A percentile compares a stretch with the other conserved stretches of the same genome.
Evolutionary conservation across 768 basidiomycete genomes (phyloP).

Genomic region (Astraeus odoratus): DNA sequence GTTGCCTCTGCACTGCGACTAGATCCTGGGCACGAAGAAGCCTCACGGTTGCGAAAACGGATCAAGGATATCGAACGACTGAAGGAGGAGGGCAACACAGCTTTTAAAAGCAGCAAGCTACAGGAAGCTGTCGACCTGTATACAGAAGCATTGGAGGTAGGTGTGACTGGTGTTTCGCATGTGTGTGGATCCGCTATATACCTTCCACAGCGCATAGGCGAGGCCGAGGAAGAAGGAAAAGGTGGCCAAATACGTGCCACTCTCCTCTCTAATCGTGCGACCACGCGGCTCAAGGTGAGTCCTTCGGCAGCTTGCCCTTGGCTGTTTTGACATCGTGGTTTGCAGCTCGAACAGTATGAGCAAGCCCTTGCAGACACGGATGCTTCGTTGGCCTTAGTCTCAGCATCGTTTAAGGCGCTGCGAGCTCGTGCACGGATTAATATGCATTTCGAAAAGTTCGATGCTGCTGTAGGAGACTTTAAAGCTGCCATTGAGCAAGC

Average conservation of each 20-base stretch:
- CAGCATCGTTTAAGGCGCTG: constrained; percentile 75
- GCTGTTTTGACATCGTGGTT: constrained; percentile 6
- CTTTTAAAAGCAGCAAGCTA: constrained; percentile 58
- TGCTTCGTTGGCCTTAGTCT: constrained; percentile 53
- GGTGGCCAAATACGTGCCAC: constrained; percentile 80
- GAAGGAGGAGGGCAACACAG: constrained; percentile 79
- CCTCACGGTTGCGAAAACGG: constrained; percentile 65
- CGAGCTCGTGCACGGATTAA: constrained; percentile 81
- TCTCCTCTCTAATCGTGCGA: constrained; percentile 78
- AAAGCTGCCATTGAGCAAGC: constrained; percentile 73
- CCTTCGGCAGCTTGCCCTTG: background rate
- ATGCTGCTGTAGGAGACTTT: constrained; percentile 68
- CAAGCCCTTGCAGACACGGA: constrained; percentile 71
- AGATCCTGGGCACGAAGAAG: constrained; percentile 71
- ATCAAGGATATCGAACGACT: constrained; percentile 77
- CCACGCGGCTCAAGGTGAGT: constrained; percentile 66
- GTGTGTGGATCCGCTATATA: background rate
- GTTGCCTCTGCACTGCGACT: constrained; percentile 62
- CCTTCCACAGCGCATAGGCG: constrained; percentile 53
- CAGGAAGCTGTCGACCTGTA: constrained; percentile 65
- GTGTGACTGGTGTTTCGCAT: constrained; percentile 8
- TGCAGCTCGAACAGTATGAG: constrained; percentile 54
- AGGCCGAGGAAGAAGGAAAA: constrained; percentile 59
- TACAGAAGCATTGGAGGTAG: constrained; percentile 61
- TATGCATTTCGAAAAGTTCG: constrained; percentile 68